Evolutionary conservation across 768 basidiomycete genomes (phyloP).

Genomic region (Pisolithus marmoratus): DNA sequence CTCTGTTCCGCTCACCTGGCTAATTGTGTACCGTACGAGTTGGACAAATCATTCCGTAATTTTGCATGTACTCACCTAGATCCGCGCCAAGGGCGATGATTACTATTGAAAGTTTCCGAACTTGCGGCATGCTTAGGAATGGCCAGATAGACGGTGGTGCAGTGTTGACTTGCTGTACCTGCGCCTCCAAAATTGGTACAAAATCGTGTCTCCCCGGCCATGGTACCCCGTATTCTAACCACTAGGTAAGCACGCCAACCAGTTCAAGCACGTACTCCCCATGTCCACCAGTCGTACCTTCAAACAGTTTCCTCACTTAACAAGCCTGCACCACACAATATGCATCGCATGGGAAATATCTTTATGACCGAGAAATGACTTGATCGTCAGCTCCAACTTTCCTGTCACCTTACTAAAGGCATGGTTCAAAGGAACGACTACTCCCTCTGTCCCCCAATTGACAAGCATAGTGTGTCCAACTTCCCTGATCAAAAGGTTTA

Average conservation of each 20-base stretch:
- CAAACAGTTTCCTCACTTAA: constrained; percentile 87
- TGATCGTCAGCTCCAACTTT: constrained; percentile 83
- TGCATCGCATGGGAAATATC: not conserved
- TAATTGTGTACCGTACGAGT: constrained; percentile 17
- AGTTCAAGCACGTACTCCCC: not conserved
- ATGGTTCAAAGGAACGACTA: constrained; percentile 78
- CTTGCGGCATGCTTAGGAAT: constrained; percentile 25
- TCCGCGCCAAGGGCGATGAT: constrained; percentile 85
- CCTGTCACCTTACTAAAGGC: constrained; percentile 48
- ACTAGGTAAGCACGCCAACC: constrained; percentile 5
- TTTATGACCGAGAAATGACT: constrained; percentile 14
- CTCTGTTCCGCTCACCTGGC: constrained; percentile 95
- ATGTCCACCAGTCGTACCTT: constrained; percentile 41
- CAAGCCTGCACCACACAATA: constrained; percentile 47
- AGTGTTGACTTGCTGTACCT: constrained; percentile 42
- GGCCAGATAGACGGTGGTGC: not conserved
- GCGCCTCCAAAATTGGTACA: constrained; percentile 89
- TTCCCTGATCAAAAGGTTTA: not conserved
- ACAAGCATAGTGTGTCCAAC: constrained; percentile 89
- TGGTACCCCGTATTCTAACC: constrained; percentile 89
- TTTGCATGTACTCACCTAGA: constrained; percentile 47
- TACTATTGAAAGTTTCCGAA: constrained; percentile 95
- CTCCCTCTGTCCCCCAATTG: constrained; percentile 76
- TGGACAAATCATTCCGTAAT: not conserved
- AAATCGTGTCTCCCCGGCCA: constrained; percentile 84